Conservation (phyloP, 345 rosid genomes). For the Aegle marmelos region DNA sequence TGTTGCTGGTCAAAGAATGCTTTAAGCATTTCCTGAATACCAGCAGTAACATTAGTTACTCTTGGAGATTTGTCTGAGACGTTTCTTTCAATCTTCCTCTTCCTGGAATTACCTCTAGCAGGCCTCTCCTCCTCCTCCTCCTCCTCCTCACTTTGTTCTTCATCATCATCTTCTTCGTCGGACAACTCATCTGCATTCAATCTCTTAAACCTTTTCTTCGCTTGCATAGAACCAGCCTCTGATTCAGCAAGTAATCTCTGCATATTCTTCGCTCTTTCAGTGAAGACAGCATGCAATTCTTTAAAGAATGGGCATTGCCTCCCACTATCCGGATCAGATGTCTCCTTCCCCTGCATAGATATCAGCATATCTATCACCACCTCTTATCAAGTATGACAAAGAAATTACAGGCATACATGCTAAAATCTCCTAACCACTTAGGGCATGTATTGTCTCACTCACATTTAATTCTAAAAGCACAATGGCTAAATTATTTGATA, state of each 20-base stretch:
- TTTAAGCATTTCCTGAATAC: slow-evolving; percentile 36
- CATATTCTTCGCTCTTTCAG: slow-evolving; percentile 40
- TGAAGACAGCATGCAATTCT: slow-evolving; percentile 46
- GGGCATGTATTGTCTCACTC: not conserved
- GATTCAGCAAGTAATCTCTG: slow-evolving; percentile 39
- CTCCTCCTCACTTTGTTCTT: slow-evolving; percentile 23
- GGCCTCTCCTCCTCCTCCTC: slow-evolving; percentile 36
- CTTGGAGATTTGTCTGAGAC: slow-evolving; percentile 21
- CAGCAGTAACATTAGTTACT: slow-evolving; percentile 1
- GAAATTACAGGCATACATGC: too few relatives aligned
- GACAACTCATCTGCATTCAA: slow-evolving; percentile 30
- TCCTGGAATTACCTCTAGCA: slow-evolving; percentile 25
- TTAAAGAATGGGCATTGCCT: slow-evolving; percentile 52
- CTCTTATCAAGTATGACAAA: not conserved
- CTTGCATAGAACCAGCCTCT: slow-evolving; percentile 27
- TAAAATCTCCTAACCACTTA: not conserved
- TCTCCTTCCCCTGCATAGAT: slow-evolving; percentile 51
- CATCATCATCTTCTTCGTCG: slow-evolving; percentile 36
- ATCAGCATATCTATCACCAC: not conserved
- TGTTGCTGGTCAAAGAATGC: slow-evolving; percentile 49
- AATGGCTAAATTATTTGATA: not conserved
- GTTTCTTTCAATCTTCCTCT: slow-evolving; percentile 40
- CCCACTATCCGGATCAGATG: slow-evolving; percentile 46
- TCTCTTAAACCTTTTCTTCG: slow-evolving; percentile 36
- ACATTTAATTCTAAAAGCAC: not conserved